Conservation (phyloP, 2,329 filamentous ascomycete species). For the Hymenoscyphus scutula region DNA sequence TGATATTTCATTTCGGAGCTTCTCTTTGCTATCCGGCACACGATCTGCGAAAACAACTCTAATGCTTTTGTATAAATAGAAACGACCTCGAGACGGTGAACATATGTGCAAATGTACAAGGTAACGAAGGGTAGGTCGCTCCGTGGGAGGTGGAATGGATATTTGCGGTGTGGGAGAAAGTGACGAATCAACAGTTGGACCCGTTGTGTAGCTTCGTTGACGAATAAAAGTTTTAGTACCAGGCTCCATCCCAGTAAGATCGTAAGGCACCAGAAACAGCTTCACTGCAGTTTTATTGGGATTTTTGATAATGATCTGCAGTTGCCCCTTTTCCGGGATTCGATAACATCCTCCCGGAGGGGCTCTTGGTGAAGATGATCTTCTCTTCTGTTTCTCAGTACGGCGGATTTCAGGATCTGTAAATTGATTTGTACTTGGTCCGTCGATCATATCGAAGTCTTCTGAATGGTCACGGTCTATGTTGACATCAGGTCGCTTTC, state of each 20-base stretch:
- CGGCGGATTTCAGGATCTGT: slow-evolving; percentile 42
- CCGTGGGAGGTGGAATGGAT: slow-evolving; percentile 43
- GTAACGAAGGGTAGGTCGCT: slow-evolving; percentile 79
- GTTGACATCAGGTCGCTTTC: slow-evolving; percentile 35
- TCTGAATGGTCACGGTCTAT: slow-evolving; percentile 20
- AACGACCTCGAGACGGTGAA: slow-evolving; percentile 77
- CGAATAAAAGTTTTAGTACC: slow-evolving; percentile 95
- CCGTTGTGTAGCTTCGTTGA: slow-evolving; percentile 88
- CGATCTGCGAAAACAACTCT: slow-evolving; percentile 95
- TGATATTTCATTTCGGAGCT: slow-evolving; percentile 83
- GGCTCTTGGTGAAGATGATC: slow-evolving; percentile 58
- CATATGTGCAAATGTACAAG: slow-evolving; percentile 93
- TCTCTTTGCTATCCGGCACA: slow-evolving; percentile 93
- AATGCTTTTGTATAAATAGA: slow-evolving; percentile 87
- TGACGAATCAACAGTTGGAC: slow-evolving; percentile 68
- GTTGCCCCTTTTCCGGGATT: slow-evolving; percentile 87
- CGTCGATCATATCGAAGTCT: slow-evolving; percentile 30
- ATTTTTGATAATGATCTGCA: slow-evolving; percentile 97
- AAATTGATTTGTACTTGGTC: slow-evolving; percentile 18
- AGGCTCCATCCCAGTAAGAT: slow-evolving; percentile 86
- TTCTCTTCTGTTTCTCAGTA: slow-evolving; percentile 57
- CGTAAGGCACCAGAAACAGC: slow-evolving; percentile 89
- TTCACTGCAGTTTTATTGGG: slow-evolving; percentile 98
- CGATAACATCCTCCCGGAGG: slow-evolving; percentile 88
- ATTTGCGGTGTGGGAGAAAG: slow-evolving; percentile 27